Evolutionary conservation across 768 basidiomycete genomes (phyloP).

Genomic region (Pleurotus platypus): DNA sequence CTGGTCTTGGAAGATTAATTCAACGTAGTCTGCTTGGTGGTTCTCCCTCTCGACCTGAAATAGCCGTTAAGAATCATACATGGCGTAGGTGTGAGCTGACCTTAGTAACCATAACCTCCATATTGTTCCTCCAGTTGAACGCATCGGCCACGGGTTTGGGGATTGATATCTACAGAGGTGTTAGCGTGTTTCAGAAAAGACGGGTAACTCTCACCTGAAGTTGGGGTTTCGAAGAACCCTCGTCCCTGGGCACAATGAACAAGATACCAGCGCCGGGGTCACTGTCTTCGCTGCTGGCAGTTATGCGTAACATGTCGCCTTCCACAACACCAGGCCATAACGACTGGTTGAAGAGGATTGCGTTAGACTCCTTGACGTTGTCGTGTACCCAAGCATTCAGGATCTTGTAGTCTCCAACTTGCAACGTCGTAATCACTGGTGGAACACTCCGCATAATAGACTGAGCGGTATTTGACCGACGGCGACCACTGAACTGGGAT

Average conservation of each 20-base stretch:
- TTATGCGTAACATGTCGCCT: constrained; percentile 68
- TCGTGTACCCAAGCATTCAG: constrained; percentile 78
- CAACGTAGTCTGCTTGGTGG: constrained; percentile 73
- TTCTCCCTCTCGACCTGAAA: constrained; percentile 62
- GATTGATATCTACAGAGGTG: constrained; percentile 59
- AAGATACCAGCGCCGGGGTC: constrained; percentile 39
- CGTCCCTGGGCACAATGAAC: constrained; percentile 67
- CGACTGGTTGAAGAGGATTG: constrained; percentile 66
- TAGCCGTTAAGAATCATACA: constrained; percentile 11
- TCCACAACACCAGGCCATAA: constrained; percentile 78
- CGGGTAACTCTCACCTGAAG: constrained; percentile 50
- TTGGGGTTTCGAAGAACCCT: constrained; percentile 54
- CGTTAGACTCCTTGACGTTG: constrained; percentile 45
- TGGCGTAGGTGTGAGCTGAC: constrained; percentile 24
- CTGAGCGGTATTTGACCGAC: constrained; percentile 73
- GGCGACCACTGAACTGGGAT: constrained; percentile 44
- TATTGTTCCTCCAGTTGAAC: constrained; percentile 68
- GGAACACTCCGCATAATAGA: constrained; percentile 50
- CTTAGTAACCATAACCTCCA: constrained; percentile 70
- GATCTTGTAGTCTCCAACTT: constrained; percentile 57
- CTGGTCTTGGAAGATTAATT: constrained; percentile 91
- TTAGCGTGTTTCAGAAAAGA: neutral
- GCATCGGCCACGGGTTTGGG: constrained; percentile 69
- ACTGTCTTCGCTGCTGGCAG: constrained; percentile 28
- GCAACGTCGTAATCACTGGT: constrained; percentile 38